A percentile compares a stretch with the other conserved stretches of the same genome.
Evolutionary conservation across 2,329 filamentous ascomycete species (phyloP).

Genomic region (Fusarium phyllophilum): DNA sequence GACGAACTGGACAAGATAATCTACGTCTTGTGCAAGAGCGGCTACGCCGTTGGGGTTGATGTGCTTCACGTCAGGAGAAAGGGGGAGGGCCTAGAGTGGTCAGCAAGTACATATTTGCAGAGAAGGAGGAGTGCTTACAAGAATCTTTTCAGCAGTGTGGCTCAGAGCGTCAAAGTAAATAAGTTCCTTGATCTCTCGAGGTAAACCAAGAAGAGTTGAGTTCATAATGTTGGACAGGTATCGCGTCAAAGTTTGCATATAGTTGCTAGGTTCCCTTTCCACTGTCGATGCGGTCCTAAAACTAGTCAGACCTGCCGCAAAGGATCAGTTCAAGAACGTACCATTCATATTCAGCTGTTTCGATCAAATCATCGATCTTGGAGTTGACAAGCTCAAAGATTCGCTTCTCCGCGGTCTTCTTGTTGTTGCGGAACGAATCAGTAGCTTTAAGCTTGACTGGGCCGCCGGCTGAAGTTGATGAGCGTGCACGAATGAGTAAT

Average conservation of each 20-base stretch:
- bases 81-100: slow-evolving; percentile 71
- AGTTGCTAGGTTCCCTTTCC: slow-evolving; percentile 82
- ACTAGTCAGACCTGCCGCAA: slow-evolving; percentile 24
- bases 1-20: slow-evolving; percentile 87
- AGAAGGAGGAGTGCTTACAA: slow-evolving; percentile 60
- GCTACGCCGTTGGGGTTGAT: slow-evolving; percentile 90
- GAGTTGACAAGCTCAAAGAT: slow-evolving; percentile 99
- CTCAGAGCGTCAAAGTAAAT: slow-evolving; percentile 97
- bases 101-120: slow-evolving; percentile 2
- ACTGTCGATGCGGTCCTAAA: slow-evolving; percentile 64
- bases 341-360: slow-evolving; percentile 98
- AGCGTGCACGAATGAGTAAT: slow-evolving; percentile 84
- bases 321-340: slow-evolving; percentile 46
- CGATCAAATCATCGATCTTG: slow-evolving; percentile 97
- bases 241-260: slow-evolving; percentile 93
- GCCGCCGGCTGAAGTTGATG: slow-evolving; percentile 81
- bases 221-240: slow-evolving; percentile 98
- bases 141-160: slow-evolving; percentile 87
- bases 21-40: slow-evolving; percentile 83
- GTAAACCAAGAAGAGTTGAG: slow-evolving; percentile 90
- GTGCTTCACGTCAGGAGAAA: slow-evolving; percentile 80
- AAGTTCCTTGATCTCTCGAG: slow-evolving; percentile 93
- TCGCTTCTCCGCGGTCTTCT: slow-evolving; percentile 95
- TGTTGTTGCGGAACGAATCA: slow-evolving; percentile 85
- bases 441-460: slow-evolving; percentile 85